Evolutionary conservation across 805 yeast genomes (phyloP).

Genomic region (Saccharomycopsis babjevae): DNA sequence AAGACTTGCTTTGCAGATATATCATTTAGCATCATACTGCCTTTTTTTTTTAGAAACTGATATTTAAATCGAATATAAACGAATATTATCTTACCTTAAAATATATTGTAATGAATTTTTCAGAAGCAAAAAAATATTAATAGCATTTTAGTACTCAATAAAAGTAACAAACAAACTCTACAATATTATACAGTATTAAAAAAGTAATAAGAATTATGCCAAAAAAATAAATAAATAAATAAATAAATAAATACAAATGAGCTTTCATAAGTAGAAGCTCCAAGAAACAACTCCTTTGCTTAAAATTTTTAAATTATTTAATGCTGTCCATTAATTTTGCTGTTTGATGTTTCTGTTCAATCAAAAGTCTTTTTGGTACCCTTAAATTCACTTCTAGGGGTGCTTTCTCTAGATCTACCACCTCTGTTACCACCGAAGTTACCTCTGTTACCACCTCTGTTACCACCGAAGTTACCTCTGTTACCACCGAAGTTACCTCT

Average conservation of each 20-base stretch:
- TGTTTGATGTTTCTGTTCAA: constrained; percentile 25
- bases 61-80: background rate
- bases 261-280: background rate
- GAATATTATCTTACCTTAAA: background rate
- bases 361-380: constrained; percentile 81
- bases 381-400: constrained; percentile 50
- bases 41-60: too few relatives aligned
- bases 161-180: background rate
- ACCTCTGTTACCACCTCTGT: constrained; percentile 26
- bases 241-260: background rate
- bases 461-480: constrained; percentile 25
- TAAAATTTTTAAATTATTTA: background rate
- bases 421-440: constrained; percentile 26
- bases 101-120: too few relatives aligned
- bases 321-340: background rate
- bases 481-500: constrained; percentile 29
- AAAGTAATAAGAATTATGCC: background rate
- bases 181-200: background rate
- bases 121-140: background rate
- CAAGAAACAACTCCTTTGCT: background rate
- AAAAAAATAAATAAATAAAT: too few relatives aligned
- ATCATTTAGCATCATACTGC: too few relatives aligned
- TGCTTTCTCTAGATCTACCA: constrained; percentile 44
- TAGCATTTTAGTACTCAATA: background rate
- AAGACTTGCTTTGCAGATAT: too few relatives aligned